Base-by-base conservation (phyloP, 2,329 filamentous ascomycete genomes). In the Trichoderma simmonsii region DNA sequence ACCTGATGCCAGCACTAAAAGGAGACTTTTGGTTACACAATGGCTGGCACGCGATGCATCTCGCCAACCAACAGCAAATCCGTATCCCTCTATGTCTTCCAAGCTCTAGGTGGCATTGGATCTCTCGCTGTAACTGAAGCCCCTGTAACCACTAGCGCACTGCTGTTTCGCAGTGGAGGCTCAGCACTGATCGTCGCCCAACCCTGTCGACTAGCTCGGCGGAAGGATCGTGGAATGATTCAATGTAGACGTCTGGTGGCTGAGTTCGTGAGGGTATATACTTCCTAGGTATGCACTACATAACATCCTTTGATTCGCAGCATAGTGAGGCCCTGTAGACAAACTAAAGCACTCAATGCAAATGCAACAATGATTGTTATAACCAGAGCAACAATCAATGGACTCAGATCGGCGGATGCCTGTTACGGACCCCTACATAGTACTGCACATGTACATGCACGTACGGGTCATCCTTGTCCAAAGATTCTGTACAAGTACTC, bases 121-220 rank as follows among this genome's bases (percentile, higher is more conserved):
- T 68, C 32, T 68, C 30, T 68, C 28, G 26, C 34, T 56, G 57
- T 59, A 30, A 34, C 57, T 43, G 51, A 18, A 24, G 24, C 24
- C 64, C 64, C 64, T 67, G 64, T 67, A 30, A 67, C 64, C 64
- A 39, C 67, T 70, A 62, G 57, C 67, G 67, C 57, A 39, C 30
- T 36, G 67, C 57, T 70, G 57, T 54, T 70, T 54, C 57, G 67
- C 57, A 70, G 39, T 43, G 39, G 39, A 43, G 67, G 21, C 57
- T 51, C 56, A 62, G 67, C 21, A 24, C 67, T 48, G 66, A 61
- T 69, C 66, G 56, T 51, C 56, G 56, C 56, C 24, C 8, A 32
- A 24, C 64, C 30, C 48, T 51, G 64, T 57, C 48, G 24, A 32
- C 12, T 59, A 57, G 24, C n/a, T 30, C 14, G 18, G 21, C 43